Evolutionary conservation across 305 asterid species (phyloP).

Genomic region (Solanum chacoense): DNA sequence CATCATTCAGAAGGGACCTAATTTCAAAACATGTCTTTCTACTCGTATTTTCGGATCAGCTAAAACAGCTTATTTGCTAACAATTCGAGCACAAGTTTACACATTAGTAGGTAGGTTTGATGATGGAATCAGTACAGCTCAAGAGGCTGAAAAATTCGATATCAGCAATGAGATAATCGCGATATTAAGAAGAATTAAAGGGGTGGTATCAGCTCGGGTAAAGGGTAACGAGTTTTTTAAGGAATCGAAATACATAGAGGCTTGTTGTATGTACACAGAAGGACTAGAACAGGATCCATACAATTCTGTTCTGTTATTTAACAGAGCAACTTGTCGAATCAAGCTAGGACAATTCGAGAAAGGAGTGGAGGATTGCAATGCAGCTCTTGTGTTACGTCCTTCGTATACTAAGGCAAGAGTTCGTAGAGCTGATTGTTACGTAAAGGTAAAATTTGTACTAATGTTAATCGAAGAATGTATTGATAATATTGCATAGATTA

Average conservation of each 20-base stretch:
- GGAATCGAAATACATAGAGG: constrained; percentile 33
- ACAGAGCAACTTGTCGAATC: constrained; percentile 46
- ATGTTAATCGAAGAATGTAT: neutral
- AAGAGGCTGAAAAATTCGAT: constrained; percentile 28
- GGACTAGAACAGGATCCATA: constrained; percentile 39
- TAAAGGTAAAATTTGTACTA: constrained; percentile 20
- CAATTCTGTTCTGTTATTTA: constrained; percentile 46
- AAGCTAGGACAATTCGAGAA: constrained; percentile 42
- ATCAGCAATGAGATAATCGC: constrained; percentile 15
- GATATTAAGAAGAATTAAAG: constrained; percentile 15
- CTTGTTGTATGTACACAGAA: constrained; percentile 27
- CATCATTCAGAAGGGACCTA: constrained; percentile 17
- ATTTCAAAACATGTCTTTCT: constrained; percentile 12
- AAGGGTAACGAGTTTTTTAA: constrained; percentile 40
- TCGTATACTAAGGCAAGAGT: constrained; percentile 47
- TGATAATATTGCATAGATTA: neutral
- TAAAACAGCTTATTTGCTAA: constrained; percentile 23
- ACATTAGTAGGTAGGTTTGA: constrained; percentile 34
- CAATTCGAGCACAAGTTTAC: constrained; percentile 32
- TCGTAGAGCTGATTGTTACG: constrained; percentile 40
- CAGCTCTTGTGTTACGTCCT: constrained; percentile 40
- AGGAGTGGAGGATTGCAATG: constrained; percentile 48
- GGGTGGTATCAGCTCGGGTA: constrained; percentile 25
- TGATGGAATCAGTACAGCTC: constrained; percentile 34
- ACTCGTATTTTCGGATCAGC: constrained; percentile 26